These are phyloP conservation scores for Aspergillus panamensis DNA, from an alignment of 495 filamentous ascomycete species.

Conservation along the genomic window DNA sequence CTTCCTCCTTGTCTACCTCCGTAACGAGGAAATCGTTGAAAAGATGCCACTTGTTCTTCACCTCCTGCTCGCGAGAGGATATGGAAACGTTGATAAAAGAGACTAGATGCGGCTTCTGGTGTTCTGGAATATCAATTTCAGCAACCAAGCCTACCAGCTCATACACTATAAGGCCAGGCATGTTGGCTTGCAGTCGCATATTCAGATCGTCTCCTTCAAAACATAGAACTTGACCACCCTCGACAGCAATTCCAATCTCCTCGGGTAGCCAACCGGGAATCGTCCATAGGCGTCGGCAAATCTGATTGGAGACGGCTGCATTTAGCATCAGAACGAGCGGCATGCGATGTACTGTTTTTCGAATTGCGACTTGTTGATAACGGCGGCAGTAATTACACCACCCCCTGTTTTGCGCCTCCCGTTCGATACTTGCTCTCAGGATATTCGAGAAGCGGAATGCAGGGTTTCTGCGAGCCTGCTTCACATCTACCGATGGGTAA, in stretches of 20 bases:
- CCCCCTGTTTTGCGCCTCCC: slow-evolving; percentile 73
- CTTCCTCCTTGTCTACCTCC: slow-evolving; percentile 73
- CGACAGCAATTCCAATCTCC: slow-evolving; percentile 83
- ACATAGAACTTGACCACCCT: slow-evolving; percentile 78
- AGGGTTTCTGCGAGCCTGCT: slow-evolving; percentile 49
- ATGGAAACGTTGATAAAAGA: slow-evolving; percentile 84
- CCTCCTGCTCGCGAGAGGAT: slow-evolving; percentile 53
- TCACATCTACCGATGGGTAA: slow-evolving; percentile 60
- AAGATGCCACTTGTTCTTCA: slow-evolving; percentile 74
- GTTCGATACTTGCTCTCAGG: slow-evolving; percentile 80
- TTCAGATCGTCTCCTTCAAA: slow-evolving; percentile 81
- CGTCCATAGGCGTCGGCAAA: slow-evolving; percentile 77
- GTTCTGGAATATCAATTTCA: slow-evolving; percentile 78
- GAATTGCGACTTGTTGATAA: slow-evolving; percentile 75
- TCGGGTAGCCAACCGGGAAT: slow-evolving; percentile 87
- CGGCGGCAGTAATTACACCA: slow-evolving; percentile 87
- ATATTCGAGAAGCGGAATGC: slow-evolving; percentile 72
- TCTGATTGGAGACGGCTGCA: slow-evolving; percentile 64
- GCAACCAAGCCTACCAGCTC: slow-evolving; percentile 88
- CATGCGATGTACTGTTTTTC: slow-evolving; percentile 73
- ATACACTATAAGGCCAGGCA: slow-evolving; percentile 69
- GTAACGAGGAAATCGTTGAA: slow-evolving; percentile 97
- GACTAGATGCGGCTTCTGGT: slow-evolving; percentile 86
- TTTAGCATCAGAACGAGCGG: slow-evolving; percentile 85
- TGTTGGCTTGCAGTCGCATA: slow-evolving; percentile 55